Percentiles rank a stretch among this genome's conserved stretches.
These are phyloP conservation scores for Coffea canephora DNA, from an alignment of 257 asterid genomes.

Conservation along the genomic window DNA sequence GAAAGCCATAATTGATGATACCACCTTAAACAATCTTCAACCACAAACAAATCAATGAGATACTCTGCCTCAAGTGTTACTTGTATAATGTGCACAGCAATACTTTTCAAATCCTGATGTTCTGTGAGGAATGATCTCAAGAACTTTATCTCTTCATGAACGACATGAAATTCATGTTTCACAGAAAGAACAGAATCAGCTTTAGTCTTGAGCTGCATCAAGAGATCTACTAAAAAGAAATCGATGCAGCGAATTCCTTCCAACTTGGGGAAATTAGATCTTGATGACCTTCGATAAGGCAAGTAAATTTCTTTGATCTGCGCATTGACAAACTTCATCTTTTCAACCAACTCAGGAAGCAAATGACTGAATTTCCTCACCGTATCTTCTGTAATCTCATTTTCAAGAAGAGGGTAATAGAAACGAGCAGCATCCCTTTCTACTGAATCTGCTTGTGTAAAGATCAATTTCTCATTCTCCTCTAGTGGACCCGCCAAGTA, in stretches of 20 bases:
- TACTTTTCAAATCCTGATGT: background rate
- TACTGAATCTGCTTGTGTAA: no score
- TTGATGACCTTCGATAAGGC: background rate
- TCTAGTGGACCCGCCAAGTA: no score
- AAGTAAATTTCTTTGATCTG: no score
- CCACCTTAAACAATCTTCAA: background rate
- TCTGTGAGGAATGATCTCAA: background rate
- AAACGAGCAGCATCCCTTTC: no score
- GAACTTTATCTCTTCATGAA: background rate
- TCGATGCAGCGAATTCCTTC: constrained; percentile 13
- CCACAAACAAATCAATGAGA: constrained; percentile 8
- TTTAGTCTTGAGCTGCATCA: background rate
- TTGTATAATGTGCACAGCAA: background rate
- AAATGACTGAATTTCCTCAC: no score
- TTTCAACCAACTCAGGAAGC: no score
- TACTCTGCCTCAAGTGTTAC: constrained; percentile 17
- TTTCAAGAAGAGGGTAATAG: no score
- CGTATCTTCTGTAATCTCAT: no score
- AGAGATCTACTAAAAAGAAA: background rate
- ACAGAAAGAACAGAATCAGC: background rate
- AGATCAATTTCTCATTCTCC: no score
- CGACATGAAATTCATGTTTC: background rate
- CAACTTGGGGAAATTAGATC: background rate
- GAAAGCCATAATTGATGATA: constrained; percentile 1
- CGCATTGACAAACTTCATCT: no score